phyloP scores from a whole-genome alignment of 345 rosid species.

The Murraya paniculata region DNA sequence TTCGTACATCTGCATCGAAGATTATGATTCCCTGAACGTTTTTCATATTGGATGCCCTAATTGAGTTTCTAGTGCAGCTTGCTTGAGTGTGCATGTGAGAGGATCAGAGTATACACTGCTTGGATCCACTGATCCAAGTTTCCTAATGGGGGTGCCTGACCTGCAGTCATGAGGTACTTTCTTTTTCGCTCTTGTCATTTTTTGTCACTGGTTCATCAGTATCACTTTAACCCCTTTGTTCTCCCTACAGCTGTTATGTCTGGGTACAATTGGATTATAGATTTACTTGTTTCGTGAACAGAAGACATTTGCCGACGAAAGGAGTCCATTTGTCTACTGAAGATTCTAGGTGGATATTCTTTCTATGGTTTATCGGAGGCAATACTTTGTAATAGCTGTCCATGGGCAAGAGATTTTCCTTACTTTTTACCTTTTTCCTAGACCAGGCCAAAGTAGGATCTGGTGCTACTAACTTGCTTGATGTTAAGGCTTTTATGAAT shows the following conservation, averaged over 20 bases:
- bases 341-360: background rate
- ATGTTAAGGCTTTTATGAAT: background rate
- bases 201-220: background rate
- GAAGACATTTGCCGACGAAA: background rate
- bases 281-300: background rate
- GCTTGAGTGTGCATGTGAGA: constrained; percentile 83
- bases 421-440: background rate
- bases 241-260: background rate
- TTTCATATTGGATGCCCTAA: constrained; percentile 4
- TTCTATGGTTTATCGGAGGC: background rate
- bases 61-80: constrained; percentile 49
- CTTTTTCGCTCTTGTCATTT: background rate
- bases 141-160: constrained; percentile 48
- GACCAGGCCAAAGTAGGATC: background rate
- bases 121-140: constrained; percentile 54
- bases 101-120: constrained; percentile 75
- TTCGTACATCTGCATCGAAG: background rate
- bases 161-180: constrained; percentile 43
- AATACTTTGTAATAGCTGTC: constrained; percentile 11
- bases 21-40: background rate
- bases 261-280: background rate
- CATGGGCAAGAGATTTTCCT: background rate
- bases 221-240: background rate
- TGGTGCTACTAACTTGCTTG: background rate
- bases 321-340: background rate